phyloP scores from a whole-genome alignment of 352 stramenopile genomes.

The Paralagenidium karlingii region DNA sequence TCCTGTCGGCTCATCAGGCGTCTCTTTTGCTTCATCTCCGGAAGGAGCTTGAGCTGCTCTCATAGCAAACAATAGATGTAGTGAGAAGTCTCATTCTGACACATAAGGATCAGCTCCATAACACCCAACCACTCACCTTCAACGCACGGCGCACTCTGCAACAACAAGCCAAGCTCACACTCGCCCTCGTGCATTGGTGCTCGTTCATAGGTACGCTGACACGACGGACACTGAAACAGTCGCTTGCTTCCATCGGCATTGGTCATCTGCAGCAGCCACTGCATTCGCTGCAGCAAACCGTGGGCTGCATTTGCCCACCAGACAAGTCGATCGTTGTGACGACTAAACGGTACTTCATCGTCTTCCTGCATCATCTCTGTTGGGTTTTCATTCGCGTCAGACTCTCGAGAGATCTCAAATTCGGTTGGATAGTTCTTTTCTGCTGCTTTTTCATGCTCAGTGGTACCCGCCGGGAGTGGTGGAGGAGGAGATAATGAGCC shows the following conservation, averaged over 20 bases:
- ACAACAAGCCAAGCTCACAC: background rate
- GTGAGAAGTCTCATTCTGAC: too few relatives aligned
- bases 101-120: too few relatives aligned
- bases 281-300: background rate
- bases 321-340: background rate
- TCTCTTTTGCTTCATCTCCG: too few relatives aligned
- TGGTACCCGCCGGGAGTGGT: background rate
- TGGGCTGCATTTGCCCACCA: slow-evolving; percentile 1
- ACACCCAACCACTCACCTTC: too few relatives aligned
- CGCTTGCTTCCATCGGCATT: background rate
- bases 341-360: background rate
- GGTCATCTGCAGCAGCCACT: background rate
- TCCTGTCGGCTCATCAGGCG: too few relatives aligned
- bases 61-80: too few relatives aligned
- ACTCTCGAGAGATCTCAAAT: background rate
- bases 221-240: background rate
- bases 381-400: background rate
- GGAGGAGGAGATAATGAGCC: background rate
- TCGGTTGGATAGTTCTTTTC: background rate
- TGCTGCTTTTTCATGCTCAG: background rate
- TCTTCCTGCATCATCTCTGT: background rate
- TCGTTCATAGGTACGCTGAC: background rate
- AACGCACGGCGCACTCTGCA: too few relatives aligned
- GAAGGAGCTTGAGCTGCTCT: too few relatives aligned
- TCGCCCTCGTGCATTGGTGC: background rate